Conservation (phyloP, 2,329 filamentous ascomycete species). For the Ilyonectria robusta region DNA sequence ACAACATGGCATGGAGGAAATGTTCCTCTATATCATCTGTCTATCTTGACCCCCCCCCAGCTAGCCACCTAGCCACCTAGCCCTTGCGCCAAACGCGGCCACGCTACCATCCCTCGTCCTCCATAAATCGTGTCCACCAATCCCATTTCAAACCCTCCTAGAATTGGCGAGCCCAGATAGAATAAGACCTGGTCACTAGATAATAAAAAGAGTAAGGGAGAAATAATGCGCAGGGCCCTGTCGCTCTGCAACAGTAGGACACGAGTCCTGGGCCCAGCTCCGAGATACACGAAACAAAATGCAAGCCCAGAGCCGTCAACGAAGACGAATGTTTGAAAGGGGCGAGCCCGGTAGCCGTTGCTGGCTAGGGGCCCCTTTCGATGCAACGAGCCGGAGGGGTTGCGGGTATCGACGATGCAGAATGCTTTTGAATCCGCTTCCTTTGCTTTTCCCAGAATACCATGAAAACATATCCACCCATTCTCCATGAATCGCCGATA, state of each 20-base stretch:
- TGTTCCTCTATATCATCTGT: slow-evolving; percentile 28
- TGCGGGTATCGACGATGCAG: slow-evolving; percentile 53
- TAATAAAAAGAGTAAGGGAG: slow-evolving; percentile 26
- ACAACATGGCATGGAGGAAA: slow-evolving; percentile 20
- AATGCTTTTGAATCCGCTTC: slow-evolving; percentile 50
- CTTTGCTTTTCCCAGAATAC: slow-evolving; percentile 50
- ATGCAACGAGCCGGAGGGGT: slow-evolving; percentile 41
- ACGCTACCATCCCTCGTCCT: slow-evolving; percentile 16
- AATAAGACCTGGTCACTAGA: slow-evolving; percentile 30
- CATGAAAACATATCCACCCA: slow-evolving; percentile 46
- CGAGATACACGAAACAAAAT: slow-evolving; percentile 47
- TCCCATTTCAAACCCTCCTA: slow-evolving; percentile 18
- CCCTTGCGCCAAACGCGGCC: slow-evolving; percentile 23
- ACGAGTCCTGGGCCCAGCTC: slow-evolving; percentile 34
- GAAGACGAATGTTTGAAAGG: slow-evolving; percentile 31
- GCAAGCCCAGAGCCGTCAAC: slow-evolving; percentile 46
- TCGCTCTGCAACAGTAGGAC: slow-evolving; percentile 31
- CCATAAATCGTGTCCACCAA: slow-evolving; percentile 10
- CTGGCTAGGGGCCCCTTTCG: slow-evolving; percentile 28
- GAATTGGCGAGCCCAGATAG: slow-evolving; percentile 24
- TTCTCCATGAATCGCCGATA: slow-evolving; percentile 47
- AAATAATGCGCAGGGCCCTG: slow-evolving; percentile 33
- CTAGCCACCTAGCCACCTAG: slow-evolving; percentile 25
- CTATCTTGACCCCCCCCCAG: slow-evolving; percentile 38
- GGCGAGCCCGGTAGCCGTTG: slow-evolving; percentile 29